Evolutionary conservation across 1,284 basidiomycete species (phyloP).

Genomic region (Trametes hirsuta): DNA sequence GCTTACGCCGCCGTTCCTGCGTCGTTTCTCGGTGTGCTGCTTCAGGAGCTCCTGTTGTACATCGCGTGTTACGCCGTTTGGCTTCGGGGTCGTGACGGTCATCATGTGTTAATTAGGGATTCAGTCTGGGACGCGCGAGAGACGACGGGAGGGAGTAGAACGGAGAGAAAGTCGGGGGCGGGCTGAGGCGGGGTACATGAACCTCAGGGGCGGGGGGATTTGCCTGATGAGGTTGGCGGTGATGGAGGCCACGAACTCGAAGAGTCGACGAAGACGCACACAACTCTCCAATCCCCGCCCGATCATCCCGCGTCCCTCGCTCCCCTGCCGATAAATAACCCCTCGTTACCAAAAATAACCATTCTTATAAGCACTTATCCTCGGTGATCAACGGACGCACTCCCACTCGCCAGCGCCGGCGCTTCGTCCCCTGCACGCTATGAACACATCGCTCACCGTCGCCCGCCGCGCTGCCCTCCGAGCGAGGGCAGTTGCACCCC

Average conservation of each 20-base stretch:
- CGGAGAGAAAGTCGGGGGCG: not conserved
- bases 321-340: not conserved
- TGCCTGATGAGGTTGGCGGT: not conserved
- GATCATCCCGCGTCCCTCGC: not conserved
- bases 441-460: constrained; percentile 32
- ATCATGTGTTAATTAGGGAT: not conserved
- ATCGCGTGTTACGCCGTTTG: constrained; percentile 42
- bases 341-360: not conserved
- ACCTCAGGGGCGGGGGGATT: not conserved
- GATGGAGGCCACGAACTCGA: too few relatives aligned
- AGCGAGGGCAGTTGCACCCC: constrained; percentile 19
- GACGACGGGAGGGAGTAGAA: not conserved
- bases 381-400: not conserved
- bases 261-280: not conserved
- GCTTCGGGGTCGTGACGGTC: constrained; percentile 14
- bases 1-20: constrained; percentile 52
- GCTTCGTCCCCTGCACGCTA: constrained; percentile 17
- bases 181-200: not conserved
- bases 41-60: constrained; percentile 49
- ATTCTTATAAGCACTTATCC: constrained; percentile 1
- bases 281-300: not conserved
- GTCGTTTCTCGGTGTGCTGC: constrained; percentile 45
- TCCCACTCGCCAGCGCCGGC: constrained; percentile 2
- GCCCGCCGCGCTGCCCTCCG: constrained; percentile 31
- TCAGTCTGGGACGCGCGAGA: too few relatives aligned